phyloP scores from a whole-genome alignment of 139 green algal species.

The Nannochloris sp. region DNA sequence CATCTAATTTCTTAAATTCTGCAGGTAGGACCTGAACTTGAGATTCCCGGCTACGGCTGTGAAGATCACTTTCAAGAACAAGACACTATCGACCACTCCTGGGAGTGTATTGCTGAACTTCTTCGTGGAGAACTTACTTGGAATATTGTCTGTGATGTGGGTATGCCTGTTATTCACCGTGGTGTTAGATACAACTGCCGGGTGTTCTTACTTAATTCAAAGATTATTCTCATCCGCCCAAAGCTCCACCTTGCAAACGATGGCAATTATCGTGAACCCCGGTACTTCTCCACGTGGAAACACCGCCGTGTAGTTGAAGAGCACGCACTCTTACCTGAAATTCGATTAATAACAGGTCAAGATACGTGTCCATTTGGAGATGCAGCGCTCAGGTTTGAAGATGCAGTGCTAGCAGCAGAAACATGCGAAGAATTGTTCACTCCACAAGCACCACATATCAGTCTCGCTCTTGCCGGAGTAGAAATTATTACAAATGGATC shows the following conservation, averaged over 20 bases:
- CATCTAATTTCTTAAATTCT: background rate
- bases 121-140: constrained; percentile 56
- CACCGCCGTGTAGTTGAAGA: constrained; percentile 53
- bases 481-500: constrained; percentile 94
- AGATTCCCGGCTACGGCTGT: constrained; percentile 95
- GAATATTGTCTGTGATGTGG: constrained; percentile 83
- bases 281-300: constrained; percentile 88
- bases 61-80: constrained; percentile 97
- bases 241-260: constrained; percentile 94
- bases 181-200: constrained; percentile 93
- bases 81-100: constrained; percentile 83
- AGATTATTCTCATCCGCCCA: constrained; percentile 85
- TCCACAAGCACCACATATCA: constrained; percentile 63
- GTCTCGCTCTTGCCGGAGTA: constrained; percentile 69
- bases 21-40: constrained; percentile 88
- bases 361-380: constrained; percentile 76
- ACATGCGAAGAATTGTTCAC: constrained; percentile 99
- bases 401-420: constrained; percentile 69
- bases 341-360: constrained; percentile 57
- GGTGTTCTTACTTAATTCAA: constrained; percentile 67
- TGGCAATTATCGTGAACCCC: constrained; percentile 91
- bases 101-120: constrained; percentile 54
- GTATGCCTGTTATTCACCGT: constrained; percentile 85
- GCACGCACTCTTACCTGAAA: constrained; percentile 50
- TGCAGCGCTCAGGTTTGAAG: constrained; percentile 55